Evolutionary conservation across 106 monocot genomes (phyloP).

Genomic region (Hemerocallis citrina): DNA sequence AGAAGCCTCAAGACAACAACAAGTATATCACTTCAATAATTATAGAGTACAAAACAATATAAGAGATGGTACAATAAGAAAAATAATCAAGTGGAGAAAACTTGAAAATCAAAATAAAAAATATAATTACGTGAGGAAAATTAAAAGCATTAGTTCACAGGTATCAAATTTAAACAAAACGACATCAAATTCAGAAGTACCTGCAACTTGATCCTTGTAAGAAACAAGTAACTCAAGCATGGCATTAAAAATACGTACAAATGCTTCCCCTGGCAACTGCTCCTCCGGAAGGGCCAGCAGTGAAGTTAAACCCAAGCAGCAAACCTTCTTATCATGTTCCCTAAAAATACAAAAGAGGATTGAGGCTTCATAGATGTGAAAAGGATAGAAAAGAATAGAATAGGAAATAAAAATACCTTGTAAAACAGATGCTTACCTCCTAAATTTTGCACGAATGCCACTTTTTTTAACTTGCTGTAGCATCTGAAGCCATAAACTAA

Average conservation of each 20-base stretch:
- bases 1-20: too few relatives aligned
- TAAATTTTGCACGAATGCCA: conserved; percentile 72
- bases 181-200: conserved; percentile 16
- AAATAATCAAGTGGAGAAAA: neutral
- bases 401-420: neutral
- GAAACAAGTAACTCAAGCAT: conserved; percentile 77
- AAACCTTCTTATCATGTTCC: conserved; percentile 96
- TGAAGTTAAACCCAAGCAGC: conserved; percentile 93
- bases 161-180: neutral
- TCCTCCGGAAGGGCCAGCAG: conserved; percentile 64
- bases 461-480: conserved; percentile 85
- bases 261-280: conserved; percentile 69
- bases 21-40: too few relatives aligned
- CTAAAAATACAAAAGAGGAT: conserved; percentile 39
- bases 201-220: conserved; percentile 97
- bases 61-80: neutral
- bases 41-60: neutral
- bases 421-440: conserved; percentile 32
- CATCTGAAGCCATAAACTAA: conserved; percentile 89
- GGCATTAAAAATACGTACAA: conserved; percentile 66
- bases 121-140: neutral
- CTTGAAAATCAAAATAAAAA: neutral
- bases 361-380: neutral
- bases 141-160: neutral
- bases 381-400: neutral